Base-by-base conservation (phyloP, 2,329 filamentous ascomycete genomes). In the Penicillium aurantiogriseum region DNA sequence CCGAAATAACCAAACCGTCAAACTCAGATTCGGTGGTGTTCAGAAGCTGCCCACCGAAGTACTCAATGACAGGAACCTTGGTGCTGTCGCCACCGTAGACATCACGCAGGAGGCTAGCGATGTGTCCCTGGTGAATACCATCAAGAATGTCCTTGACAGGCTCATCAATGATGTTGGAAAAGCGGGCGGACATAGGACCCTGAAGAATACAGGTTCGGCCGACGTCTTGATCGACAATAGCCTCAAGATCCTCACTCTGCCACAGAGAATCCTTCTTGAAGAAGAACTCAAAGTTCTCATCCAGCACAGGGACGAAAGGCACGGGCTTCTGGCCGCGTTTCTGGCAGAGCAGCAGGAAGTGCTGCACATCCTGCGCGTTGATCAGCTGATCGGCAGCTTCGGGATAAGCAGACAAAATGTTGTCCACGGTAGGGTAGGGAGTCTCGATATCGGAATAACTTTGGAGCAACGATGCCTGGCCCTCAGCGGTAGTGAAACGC, bases 241-340 rank as follows among this genome's bases (percentile, higher is more conserved):
- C 94, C 70, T 95, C 93, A 11, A 99, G 83, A 70, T 99, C 94
- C 77, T 99, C 94, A 1, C 94, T 97, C 78, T 99, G 94, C 94
- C 94, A 99, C 8, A 99, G 84, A 1, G 94, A 99, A 76, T 99
- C 94, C 81, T 99, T 99, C 87, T 99, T 99, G 88, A 99, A 99
- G 81, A 91, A 99, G 79, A 95, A 96, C 74, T 99, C 94, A 66
- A 99, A 99, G 73, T 93, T 96, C 62, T 96, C 92, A 69, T 99
- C 94, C 23, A 99, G 83, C n/a, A 89, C 83, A 5, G 94, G 94
- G 31, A 99, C 92, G 73, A 99, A 99, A 0, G 93, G 94, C 29
- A 95, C 90, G 2, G 94, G 94, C 83, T 99, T 99, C 81, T 99
- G 94, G 40, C 88, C 89, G 47, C 89, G 90, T 38, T 92, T 88